Evolutionary conservation across 495 filamentous ascomycete species (phyloP).

Genomic region (Xylaria sp.): DNA sequence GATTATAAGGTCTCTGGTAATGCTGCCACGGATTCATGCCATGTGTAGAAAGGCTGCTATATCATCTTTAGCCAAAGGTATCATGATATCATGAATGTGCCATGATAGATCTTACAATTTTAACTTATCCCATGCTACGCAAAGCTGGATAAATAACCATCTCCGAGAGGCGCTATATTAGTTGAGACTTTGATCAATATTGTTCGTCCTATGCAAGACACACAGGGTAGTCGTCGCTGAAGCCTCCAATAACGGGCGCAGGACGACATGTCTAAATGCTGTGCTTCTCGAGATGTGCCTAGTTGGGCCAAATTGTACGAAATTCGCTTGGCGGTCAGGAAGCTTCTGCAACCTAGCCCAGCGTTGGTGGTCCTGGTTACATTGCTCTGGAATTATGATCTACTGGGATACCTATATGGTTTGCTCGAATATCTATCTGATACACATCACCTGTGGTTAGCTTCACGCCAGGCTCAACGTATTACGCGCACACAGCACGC

Average conservation of each 20-base stretch:
- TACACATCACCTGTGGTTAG: neutral
- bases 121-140: neutral
- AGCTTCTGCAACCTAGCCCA: neutral
- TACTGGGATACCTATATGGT: no score
- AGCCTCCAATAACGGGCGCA: neutral
- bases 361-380: neutral
- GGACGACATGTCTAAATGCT: neutral
- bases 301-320: neutral
- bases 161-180: neutral
- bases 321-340: conserved; percentile 3
- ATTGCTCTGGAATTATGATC: neutral
- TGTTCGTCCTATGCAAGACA: neutral
- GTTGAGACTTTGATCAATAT: neutral
- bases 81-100: neutral
- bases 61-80: neutral
- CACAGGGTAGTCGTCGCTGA: neutral
- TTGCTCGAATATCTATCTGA: neutral
- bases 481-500: neutral
- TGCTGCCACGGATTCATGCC: neutral
- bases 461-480: neutral
- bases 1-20: neutral
- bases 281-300: neutral
- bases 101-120: conserved; percentile 9
- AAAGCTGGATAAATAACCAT: neutral
- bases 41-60: neutral